Base-by-base conservation (phyloP, 2,329 filamentous ascomycete genomes). In the Chalara sp. region DNA sequence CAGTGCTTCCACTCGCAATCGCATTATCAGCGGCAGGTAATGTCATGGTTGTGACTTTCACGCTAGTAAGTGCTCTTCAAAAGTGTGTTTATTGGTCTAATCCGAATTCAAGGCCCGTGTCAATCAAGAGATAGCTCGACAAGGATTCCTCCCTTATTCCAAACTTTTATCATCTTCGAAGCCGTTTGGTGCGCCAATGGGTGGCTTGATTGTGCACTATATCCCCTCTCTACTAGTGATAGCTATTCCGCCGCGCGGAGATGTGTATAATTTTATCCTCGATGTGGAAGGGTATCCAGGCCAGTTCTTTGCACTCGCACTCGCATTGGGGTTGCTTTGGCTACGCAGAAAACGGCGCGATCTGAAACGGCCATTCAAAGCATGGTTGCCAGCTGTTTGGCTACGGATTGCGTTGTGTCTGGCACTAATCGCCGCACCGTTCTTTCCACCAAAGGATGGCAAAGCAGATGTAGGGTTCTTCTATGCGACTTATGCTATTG, bases 141-240 rank as follows among this genome's bases (percentile, higher is more conserved):
- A 76, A 57, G 74, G 73, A 2, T 69, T 76, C 37, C 63, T 78
- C 5, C 74, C 75, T 1, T 72, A 66, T 48, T 68, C 70, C 2
- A 31, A 48, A 5, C 60, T 68, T 29, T 63, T 68, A 55, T 60
- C 63, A 8, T 65, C 61, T 1, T 58, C 58, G 1, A 50, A 56
- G 28, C 52, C 58, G 1, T 58, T 60, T 44, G 49, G 52, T 12
- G 52, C 52, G 33, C 67, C 67, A 1, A 46, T 60, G 6, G 64
- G 67, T 12, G 67, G 67, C n/a, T 64, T 80, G 12, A 71, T 75
- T 10, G 74, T 86, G 46, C 78, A 84, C 54, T 84, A 81, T 61
- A 70, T 83, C 30, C 80, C 81, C 13, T 84, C 81, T 1, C 74
- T 75, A 12, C 66, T 84, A 28, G 75, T 79, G 3, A 80, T 75